Conservation (phyloP, 2,329 filamentous ascomycete genomes). For the Aspergillus brunneoviolaceus region DNA sequence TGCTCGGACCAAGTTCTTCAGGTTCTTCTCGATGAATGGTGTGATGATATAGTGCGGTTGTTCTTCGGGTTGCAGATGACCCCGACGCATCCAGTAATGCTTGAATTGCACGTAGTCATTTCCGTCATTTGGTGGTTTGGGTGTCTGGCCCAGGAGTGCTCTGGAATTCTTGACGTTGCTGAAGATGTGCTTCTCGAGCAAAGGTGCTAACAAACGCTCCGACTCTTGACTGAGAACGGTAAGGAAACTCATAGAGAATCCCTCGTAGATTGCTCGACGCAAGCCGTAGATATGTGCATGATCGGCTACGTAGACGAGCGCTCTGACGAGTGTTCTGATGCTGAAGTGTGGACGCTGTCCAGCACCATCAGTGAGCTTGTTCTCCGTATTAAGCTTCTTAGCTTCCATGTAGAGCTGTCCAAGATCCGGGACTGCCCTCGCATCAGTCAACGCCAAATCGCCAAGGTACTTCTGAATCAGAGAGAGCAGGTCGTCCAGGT, state of each 20-base stretch:
- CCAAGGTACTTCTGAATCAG: slow-evolving; percentile 89
- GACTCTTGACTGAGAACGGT: slow-evolving; percentile 83
- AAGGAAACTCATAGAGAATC: slow-evolving; percentile 96
- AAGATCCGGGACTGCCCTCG: slow-evolving; percentile 74
- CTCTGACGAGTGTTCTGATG: slow-evolving; percentile 86
- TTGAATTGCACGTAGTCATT: slow-evolving; percentile 78
- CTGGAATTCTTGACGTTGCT: slow-evolving; percentile 67
- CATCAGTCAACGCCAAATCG: slow-evolving; percentile 67
- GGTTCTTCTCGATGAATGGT: slow-evolving; percentile 88
- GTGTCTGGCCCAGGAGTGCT: slow-evolving; percentile 73
- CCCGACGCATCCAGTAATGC: slow-evolving; percentile 88
- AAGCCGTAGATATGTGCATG: slow-evolving; percentile 82
- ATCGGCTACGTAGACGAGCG: slow-evolving; percentile 81
- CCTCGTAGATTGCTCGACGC: slow-evolving; percentile 84
- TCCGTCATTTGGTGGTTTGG: slow-evolving; percentile 74
- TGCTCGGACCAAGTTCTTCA: slow-evolving; percentile 90
- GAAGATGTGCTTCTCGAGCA: slow-evolving; percentile 79
- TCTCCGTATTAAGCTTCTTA: slow-evolving; percentile 75
- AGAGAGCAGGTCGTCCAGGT: slow-evolving; percentile 79
- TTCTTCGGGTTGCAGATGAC: slow-evolving; percentile 64
- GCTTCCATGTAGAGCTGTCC: slow-evolving; percentile 85
- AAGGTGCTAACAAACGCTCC: slow-evolving; percentile 71
- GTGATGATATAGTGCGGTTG: slow-evolving; percentile 94
- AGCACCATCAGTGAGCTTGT: slow-evolving; percentile 86
- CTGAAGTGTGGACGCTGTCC: slow-evolving; percentile 97